Base-by-base conservation (phyloP, 768 basidiomycete species). In the Lactarius akahatsu region DNA sequence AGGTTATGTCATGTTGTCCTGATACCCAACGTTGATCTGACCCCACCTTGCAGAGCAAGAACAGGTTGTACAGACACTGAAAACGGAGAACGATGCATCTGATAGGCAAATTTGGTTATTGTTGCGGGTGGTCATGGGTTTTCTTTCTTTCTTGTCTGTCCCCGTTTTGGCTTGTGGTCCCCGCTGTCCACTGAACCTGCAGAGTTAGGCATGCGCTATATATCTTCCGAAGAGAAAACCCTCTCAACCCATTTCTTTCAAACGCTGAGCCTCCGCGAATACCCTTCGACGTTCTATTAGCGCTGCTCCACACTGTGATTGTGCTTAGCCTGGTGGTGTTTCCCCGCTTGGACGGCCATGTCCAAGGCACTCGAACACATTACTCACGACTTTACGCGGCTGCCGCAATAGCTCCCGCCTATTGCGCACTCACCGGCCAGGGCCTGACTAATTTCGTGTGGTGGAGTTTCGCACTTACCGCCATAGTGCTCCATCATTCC, bases 1-100 rank as follows among this genome's bases (percentile, higher is more conserved):
- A 56, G 58, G 66, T 63, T 26, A 34, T 23, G 26, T 13, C 26
- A 15, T n/a, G 20, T 45, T n/a, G 9, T 26, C 47, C 11, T 10
- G 5, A 52, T 26, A 2, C 50, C 23, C 3, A 10, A 23, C 38
- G 55, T 9, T 16, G 41, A 47, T 61, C 32, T 55, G 30, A 50
- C 34, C 26, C 16, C 7, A 30, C 8, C 28, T 40, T 55, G 13
- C 59, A 89, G 88, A 90, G 72, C 89, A 90, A 72, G 83, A 87
- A 56, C 81, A 83, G 55, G 47, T 87, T 15, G 80, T 90, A 57
- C 75, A 81, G n/a, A 70, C 63, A 5, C 74, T 90, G 45, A 82
- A 80, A 57, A 71, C 70, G n/a, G 76, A 79, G 55, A 83, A 83
- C 63, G 74, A 77, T 0, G 72, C 72, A 9, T 80, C 80, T 1